These are phyloP conservation scores for Diversispora epigaea DNA, from an alignment of 192 early-diverging fungal species.

Conservation along the genomic window DNA sequence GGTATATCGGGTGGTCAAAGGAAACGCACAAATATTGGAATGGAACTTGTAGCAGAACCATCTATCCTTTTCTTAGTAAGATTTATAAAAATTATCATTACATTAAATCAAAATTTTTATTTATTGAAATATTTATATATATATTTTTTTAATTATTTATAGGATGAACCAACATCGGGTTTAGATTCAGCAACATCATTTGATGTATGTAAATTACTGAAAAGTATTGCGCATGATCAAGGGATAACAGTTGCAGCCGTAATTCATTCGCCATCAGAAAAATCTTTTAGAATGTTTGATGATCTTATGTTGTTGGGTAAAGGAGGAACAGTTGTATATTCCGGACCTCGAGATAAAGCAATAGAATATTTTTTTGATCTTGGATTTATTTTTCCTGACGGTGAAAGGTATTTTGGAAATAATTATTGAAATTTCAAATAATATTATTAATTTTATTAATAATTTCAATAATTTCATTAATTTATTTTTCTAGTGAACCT, in stretches of 20 bases:
- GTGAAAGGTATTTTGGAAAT: neutral
- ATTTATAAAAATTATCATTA: neutral
- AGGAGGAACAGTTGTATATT: conserved; percentile 62
- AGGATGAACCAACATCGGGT: conserved; percentile 73
- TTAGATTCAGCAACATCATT: conserved; percentile 65
- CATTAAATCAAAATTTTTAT: neutral
- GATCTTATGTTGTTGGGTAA: conserved; percentile 72
- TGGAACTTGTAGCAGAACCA: conserved; percentile 63
- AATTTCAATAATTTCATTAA: too few species aligned
- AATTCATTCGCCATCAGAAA: conserved; percentile 68
- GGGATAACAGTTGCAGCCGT: conserved; percentile 70
- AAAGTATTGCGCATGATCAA: conserved; percentile 57
- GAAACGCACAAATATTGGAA: conserved; percentile 77
- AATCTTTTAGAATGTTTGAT: conserved; percentile 68
- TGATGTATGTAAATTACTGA: conserved; percentile 62
- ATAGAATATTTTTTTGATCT: conserved; percentile 51
- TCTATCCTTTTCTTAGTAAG: conserved; percentile 55
- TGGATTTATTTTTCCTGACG: conserved; percentile 45
- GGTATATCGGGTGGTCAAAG: conserved; percentile 74
- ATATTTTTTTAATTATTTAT: neutral
- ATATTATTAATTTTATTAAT: too few species aligned
- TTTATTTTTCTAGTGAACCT: conserved; percentile 2
- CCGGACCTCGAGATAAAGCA: conserved; percentile 56
- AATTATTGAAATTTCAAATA: too few species aligned
- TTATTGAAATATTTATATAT: neutral